phyloP scores from a whole-genome alignment of 495 filamentous ascomycete species.

The Xylaria cubensis region DNA sequence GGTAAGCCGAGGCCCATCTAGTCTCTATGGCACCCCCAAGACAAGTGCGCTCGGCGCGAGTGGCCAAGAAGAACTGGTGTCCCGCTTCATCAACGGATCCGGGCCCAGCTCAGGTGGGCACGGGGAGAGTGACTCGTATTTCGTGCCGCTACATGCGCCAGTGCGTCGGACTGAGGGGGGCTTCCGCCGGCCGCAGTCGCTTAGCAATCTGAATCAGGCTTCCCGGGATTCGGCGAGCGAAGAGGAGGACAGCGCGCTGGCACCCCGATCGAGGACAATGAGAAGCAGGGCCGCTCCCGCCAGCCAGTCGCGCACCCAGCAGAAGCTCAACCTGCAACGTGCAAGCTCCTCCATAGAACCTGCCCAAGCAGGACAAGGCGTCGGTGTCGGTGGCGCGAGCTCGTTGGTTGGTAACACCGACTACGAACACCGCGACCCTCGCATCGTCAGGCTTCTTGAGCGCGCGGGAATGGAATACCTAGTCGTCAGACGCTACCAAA shows the following conservation, averaged over 20 bases:
- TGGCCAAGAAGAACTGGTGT: constrained; percentile 55
- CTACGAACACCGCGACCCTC: constrained; percentile 57
- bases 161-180: constrained; percentile 28
- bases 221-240: constrained; percentile 37
- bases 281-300: constrained; percentile 45
- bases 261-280: constrained; percentile 42
- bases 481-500: constrained; percentile 70
- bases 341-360: constrained; percentile 70
- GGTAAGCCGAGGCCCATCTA: constrained; percentile 44
- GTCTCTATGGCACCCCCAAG: constrained; percentile 49
- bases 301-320: constrained; percentile 69
- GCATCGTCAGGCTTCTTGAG: constrained; percentile 64
- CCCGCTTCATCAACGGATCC: constrained; percentile 58
- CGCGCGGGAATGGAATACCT: constrained; percentile 69
- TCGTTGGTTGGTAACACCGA: constrained; percentile 47
- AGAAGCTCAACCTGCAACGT: constrained; percentile 73
- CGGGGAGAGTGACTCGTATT: constrained; percentile 40
- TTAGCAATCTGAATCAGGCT: constrained; percentile 45
- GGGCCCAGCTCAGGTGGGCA: constrained; percentile 42
- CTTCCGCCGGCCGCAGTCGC: constrained; percentile 45
- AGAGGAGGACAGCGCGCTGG: constrained; percentile 48
- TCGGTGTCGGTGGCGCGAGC: constrained; percentile 44
- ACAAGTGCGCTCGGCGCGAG: constrained; percentile 48
- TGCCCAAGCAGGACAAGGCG: constrained; percentile 48
- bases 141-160: constrained; percentile 28